Evolutionary conservation across 179 eudicot species (phyloP).

Genomic region (Amaranthus tricolor): DNA sequence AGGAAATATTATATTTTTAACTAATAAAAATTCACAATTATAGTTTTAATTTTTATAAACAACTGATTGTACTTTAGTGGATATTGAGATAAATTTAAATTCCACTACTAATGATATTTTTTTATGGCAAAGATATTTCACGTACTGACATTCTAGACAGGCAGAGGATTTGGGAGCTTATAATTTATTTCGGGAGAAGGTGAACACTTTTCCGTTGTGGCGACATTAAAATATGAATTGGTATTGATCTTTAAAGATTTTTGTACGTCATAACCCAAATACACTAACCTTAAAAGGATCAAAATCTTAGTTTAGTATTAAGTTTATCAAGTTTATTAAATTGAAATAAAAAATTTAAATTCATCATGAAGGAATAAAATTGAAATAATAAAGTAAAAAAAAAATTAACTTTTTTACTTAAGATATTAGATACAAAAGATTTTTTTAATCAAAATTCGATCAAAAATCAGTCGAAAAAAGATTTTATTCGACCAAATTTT

Average conservation of each 20-base stretch:
- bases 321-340: neutral
- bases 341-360: constrained; percentile 4
- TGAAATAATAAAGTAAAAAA: neutral
- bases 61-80: neutral
- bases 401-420: neutral
- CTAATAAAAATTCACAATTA: too few relatives aligned
- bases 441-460: too few relatives aligned
- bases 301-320: constrained; percentile 3
- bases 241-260: neutral
- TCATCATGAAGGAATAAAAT: neutral
- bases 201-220: neutral
- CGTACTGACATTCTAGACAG: neutral
- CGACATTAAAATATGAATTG: neutral
- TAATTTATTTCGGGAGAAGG: neutral
- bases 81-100: neutral
- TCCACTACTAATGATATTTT: neutral
- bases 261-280: constrained; percentile 23
- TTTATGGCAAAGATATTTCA: constrained; percentile 2
- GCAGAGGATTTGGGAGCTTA: neutral
- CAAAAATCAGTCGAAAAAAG: too few relatives aligned
- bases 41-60: neutral
- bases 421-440: too few relatives aligned
- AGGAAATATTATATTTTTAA: too few relatives aligned
- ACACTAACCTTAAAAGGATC: constrained; percentile 13
- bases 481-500: too few relatives aligned